A percentile compares a stretch with the other conserved stretches of the same genome.
Conservation (phyloP, 768 basidiomycete species). For the Ramaria rubella region DNA sequence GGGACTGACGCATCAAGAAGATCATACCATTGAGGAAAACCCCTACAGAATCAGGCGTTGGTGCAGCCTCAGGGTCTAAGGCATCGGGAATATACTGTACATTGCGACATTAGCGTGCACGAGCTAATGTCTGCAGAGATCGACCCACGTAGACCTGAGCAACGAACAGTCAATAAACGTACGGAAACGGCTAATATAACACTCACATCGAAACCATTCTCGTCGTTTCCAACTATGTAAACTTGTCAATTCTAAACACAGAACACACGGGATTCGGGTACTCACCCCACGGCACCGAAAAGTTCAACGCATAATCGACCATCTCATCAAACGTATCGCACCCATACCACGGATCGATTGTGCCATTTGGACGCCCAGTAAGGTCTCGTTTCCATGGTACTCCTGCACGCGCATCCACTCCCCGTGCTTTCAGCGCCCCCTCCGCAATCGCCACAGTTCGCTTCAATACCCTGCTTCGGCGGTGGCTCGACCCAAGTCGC, state of each 20-base stretch:
- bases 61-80: slow-evolving; percentile 5
- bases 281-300: slow-evolving; percentile 8
- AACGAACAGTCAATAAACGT: background rate
- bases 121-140: too few species aligned
- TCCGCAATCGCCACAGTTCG: background rate
- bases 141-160: background rate
- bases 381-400: slow-evolving; percentile 5
- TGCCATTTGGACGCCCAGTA: slow-evolving; percentile 5
- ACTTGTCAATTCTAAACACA: background rate
- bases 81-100: slow-evolving; percentile 11
- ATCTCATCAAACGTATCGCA: slow-evolving; percentile 11
- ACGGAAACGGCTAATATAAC: background rate
- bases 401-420: background rate
- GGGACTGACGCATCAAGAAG: background rate
- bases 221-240: background rate
- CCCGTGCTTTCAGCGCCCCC: background rate
- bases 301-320: slow-evolving; percentile 9
- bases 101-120: background rate
- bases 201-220: background rate
- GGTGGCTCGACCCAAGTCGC: too few species aligned
- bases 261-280: background rate
- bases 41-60: background rate
- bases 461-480: background rate
- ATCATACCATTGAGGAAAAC: slow-evolving; percentile 10
- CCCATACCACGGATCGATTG: slow-evolving; percentile 11